Evolutionary conservation across 805 yeast species (phyloP), one percentile per base, ranked within the genome.

Genomic region (Starmerella scarabaei): DNA sequence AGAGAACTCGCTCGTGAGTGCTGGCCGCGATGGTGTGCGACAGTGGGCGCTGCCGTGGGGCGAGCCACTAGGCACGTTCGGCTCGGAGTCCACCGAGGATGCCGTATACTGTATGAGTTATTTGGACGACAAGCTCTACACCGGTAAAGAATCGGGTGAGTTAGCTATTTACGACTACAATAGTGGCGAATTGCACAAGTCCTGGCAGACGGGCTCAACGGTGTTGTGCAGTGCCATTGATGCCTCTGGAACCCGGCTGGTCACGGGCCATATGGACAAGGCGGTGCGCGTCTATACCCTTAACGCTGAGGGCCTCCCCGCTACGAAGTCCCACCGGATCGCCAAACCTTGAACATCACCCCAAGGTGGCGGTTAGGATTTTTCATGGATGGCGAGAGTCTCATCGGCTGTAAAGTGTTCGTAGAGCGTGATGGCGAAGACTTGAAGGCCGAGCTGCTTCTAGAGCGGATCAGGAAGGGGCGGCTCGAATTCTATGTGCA

Each of bases 221-320:
- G 72, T 88, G 5, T 65, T 77, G 48, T 68, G 84, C 8, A 72
- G 85, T 30, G 56, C 73, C 2, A 84, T 84, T 57, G 96, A 91
- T 57, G 63, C 67, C 14, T 75, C 84, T 43, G 95, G 96, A 0
- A 60, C 75, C 50, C 69, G 94, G 35, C 61, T 91, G 42, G 69
- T 91, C 17, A 82, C 94, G 1, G 84, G 94, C 36, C 93, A 82
- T 52, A 75, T 82, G n/a, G 97, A 88, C 59, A 86, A 86, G 42
- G 68, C 73, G 48, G 66, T 77, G 36, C 73, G 75, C 52, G 55
- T 77, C 12, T 77, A 82, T 81, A n/a, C 26, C 9, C 11, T 23
- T 7, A 11, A 11, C 26, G 11, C 9, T 23, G 11, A 23, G 7
- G 26, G 26, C 9, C 26, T 23, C 26, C 26, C 26, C 26, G 11